A percentile compares a stretch with the other conserved stretches of the same genome.
Evolutionary conservation across 1,284 basidiomycete species (phyloP).

Genomic region (Irpex sp.): DNA sequence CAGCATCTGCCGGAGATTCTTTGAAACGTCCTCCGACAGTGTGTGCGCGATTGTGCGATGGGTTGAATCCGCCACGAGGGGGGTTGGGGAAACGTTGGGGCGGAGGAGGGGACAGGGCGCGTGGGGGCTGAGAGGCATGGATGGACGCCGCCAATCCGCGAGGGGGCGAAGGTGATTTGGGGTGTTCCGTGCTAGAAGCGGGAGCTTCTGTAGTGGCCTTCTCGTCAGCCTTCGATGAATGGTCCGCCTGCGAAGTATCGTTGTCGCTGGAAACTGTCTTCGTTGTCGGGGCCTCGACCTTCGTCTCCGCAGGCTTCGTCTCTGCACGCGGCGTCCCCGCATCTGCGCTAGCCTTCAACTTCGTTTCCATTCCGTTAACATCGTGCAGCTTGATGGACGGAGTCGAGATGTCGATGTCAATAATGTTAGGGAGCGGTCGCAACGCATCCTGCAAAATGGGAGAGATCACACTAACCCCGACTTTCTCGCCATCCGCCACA

Average conservation of each 20-base stretch:
- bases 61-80: conserved; percentile 24
- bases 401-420: conserved; percentile 12
- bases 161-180: conserved; percentile 19
- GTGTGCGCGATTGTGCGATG: conserved; percentile 48
- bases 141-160: conserved; percentile 39
- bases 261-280: neutral
- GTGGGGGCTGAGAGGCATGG: conserved; percentile 36
- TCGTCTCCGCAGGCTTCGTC: neutral
- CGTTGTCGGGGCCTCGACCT: neutral
- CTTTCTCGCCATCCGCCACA: conserved; percentile 18
- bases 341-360: neutral
- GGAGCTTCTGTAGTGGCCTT: neutral
- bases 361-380: neutral
- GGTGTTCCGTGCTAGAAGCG: conserved; percentile 1
- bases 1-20: conserved; percentile 17
- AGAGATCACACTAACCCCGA: conserved; percentile 44
- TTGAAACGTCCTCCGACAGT: conserved; percentile 39
- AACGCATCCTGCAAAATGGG: conserved; percentile 66
- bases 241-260: neutral
- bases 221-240: neutral
- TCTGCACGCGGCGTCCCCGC: conserved; percentile 6
- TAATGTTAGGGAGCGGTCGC: conserved; percentile 55
- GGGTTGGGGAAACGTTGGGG: conserved; percentile 24
- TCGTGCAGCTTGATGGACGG: conserved; percentile 13
- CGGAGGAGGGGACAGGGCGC: conserved; percentile 29